Evolutionary conservation across 306 rosid genomes (phyloP).

Genomic region (Castanopsis chinensis): DNA sequence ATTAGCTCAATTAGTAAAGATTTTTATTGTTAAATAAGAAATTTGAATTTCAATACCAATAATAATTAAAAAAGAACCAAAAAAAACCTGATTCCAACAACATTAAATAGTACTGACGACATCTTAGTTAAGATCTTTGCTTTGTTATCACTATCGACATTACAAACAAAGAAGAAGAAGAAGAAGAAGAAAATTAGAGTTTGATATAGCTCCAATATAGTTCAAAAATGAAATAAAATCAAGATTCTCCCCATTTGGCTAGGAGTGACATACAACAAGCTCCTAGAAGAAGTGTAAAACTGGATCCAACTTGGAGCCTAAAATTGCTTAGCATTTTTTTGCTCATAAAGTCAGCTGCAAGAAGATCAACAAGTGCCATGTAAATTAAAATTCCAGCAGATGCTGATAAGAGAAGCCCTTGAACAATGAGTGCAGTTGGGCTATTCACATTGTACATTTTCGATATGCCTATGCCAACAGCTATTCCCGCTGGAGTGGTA

Average conservation of each 20-base stretch:
- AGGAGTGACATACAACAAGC: constrained; percentile 50
- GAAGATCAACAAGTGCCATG: constrained; percentile 75
- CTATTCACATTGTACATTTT: constrained; percentile 40
- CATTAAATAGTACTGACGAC: no score
- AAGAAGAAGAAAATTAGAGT: no score
- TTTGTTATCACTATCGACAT: no score
- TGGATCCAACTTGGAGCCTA: constrained; percentile 55
- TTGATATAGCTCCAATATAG: background rate
- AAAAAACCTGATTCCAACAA: no score
- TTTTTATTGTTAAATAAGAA: no score
- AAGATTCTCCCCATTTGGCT: constrained; percentile 40
- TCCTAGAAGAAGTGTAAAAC: constrained; percentile 57
- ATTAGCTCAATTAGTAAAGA: no score
- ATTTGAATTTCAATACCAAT: no score
- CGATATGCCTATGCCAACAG: constrained; percentile 60
- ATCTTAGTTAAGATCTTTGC: no score
- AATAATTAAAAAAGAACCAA: no score
- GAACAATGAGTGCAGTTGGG: constrained; percentile 45
- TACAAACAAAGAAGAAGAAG: no score
- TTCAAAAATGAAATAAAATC: background rate
- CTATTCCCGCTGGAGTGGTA: constrained; percentile 63
- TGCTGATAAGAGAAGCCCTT: constrained; percentile 59
- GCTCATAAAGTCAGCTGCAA: constrained; percentile 63
- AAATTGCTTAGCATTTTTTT: constrained; percentile 45
- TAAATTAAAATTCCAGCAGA: constrained; percentile 64